Evolutionary conservation across 2,329 filamentous ascomycete species (phyloP), one percentile per base, ranked within the genome.

Genomic region (Cercospora sp.): DNA sequence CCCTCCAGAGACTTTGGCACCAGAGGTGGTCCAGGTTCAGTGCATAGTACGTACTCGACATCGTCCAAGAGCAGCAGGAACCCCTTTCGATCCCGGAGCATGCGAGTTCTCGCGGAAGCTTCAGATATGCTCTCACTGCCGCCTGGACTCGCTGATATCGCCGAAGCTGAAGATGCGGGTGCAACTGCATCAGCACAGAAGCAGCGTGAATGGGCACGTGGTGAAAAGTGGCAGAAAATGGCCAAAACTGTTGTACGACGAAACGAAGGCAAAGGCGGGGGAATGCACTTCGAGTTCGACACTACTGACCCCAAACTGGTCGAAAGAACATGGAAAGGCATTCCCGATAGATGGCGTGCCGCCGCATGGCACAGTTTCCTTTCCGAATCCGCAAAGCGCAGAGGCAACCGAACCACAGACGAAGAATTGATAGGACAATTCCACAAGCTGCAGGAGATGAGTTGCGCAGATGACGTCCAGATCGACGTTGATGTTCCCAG

Each of bases 401-500:
- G 87, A 70, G 84, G 87, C 67, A 87, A 86, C 61, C 67, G 63
- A 8, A 86, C 87, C 3, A 84, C 87, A 0, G 92, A 95, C 65
- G 87, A 90, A 48, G 86, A 91, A 65, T 86, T 98, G 59, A 87
- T 93, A 45, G 83, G 86, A 26, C 76, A 87, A 31, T 97, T 93
- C 77, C 87, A 91, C 77, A 86, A 87, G 53, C 86, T 96, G 30
- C 90, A 96, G 75, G 83, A 88, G 16, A 82, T 89, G 67, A 88
- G 88, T 64, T 97, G 91, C 2, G 89, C 93, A 0, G 95, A 99
- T 77, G 95, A 99, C 79, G 89, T 94, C 23, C 95, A 99, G 81
- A 99, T 99, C 74, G 95, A 99, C 79, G 88, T 98, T 53, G 95
- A 99, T 78, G 95, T 99, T 18, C 95, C 95, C 0, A 87, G 95